Conservation (phyloP, 768 basidiomycete species). For the Sarcodon sp. region DNA sequence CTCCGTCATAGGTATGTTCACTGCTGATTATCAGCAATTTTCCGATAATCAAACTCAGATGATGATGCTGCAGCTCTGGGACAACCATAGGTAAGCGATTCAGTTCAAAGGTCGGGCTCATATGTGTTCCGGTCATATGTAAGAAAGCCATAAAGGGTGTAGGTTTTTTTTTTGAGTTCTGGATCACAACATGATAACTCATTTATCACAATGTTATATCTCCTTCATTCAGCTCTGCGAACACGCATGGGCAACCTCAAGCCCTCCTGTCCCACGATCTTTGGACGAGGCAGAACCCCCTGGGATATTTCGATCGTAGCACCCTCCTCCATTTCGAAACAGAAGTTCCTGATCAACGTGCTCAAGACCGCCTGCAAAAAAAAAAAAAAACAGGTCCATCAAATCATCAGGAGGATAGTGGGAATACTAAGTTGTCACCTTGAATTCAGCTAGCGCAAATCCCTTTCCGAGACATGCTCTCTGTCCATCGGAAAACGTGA, state of each 20-base stretch:
- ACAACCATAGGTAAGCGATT: too few relatives aligned
- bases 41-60: too few relatives aligned
- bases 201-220: too few relatives aligned
- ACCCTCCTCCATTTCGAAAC: conserved; percentile 21
- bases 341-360: conserved; percentile 28
- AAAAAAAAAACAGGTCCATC: not conserved
- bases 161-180: too few relatives aligned
- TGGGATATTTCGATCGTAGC: conserved; percentile 16
- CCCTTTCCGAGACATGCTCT: conserved; percentile 30
- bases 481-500: conserved; percentile 32
- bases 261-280: conserved; percentile 11
- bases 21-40: too few relatives aligned
- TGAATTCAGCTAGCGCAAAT: conserved; percentile 29
- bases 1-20: too few relatives aligned
- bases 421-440: conserved; percentile 13
- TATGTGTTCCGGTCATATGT: too few relatives aligned
- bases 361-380: conserved; percentile 23
- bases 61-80: too few relatives aligned
- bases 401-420: too few relatives aligned
- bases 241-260: conserved; percentile 13
- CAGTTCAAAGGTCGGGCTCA: too few relatives aligned
- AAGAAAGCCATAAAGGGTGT: too few relatives aligned
- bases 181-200: too few relatives aligned
- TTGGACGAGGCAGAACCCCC: conserved; percentile 12
- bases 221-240: conserved; percentile 7